These are phyloP conservation scores for Macrotyloma uniflorum DNA, from an alignment of 306 rosid genomes.

Conservation along the genomic window DNA sequence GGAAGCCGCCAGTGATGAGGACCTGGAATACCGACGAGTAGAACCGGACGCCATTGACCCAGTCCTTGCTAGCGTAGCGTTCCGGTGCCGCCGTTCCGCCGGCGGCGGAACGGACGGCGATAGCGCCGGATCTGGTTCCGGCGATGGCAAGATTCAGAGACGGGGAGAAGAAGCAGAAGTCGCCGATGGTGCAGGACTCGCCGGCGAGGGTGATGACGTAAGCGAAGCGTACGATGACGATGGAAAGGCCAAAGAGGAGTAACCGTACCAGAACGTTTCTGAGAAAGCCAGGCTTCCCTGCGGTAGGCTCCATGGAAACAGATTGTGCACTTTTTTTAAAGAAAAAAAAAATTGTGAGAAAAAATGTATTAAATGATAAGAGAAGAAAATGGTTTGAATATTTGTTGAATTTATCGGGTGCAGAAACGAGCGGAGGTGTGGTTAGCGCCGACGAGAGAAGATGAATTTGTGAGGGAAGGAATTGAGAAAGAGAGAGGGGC, in stretches of 20 bases:
- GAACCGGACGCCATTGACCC: slow-evolving; percentile 73
- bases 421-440: slow-evolving; percentile 94
- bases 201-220: slow-evolving; percentile 79
- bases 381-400: background rate
- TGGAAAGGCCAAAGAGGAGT: slow-evolving; percentile 66
- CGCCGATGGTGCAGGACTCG: slow-evolving; percentile 69
- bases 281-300: slow-evolving; percentile 59
- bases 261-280: slow-evolving; percentile 60
- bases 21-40: slow-evolving; percentile 74
- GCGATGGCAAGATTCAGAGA: slow-evolving; percentile 54
- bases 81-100: slow-evolving; percentile 19
- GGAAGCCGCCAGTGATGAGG: slow-evolving; percentile 63
- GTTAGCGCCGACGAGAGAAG: slow-evolving; percentile 73
- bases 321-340: slow-evolving; percentile 8
- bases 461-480: slow-evolving; percentile 19
- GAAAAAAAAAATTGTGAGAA: slow-evolving; percentile 5
- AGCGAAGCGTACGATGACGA: slow-evolving; percentile 63
- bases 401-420: slow-evolving; percentile 50
- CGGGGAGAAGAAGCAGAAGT: slow-evolving; percentile 76
- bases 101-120: slow-evolving; percentile 32
- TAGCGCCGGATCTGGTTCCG: slow-evolving; percentile 42
- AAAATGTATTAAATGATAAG: slow-evolving; percentile 9
- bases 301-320: slow-evolving; percentile 58
- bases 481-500: slow-evolving; percentile 51
- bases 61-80: slow-evolving; percentile 61